Base-by-base conservation (phyloP, 2,329 filamentous ascomycete genomes). In the Neopestalotiopsis rosae region DNA sequence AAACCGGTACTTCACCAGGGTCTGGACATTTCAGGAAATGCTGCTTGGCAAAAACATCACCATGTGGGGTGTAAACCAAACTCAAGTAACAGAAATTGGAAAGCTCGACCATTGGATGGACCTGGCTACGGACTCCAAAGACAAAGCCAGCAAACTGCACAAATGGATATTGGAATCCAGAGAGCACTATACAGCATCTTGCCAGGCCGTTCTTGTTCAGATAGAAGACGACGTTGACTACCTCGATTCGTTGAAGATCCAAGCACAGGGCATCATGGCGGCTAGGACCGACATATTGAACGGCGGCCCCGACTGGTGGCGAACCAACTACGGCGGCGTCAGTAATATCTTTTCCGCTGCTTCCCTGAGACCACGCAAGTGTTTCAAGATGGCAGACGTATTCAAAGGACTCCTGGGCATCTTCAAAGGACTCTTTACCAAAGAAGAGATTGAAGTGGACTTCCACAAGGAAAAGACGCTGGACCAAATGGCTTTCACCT, bases 261-360 rank as follows among this genome's bases (percentile, higher is more conserved):
- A 73, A 34, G 74, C 76, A 20, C 67, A 61, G 38, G 74, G 75
- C 17, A 74, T 77, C 40, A 68, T 69, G 62, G 61, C 70, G 30
- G 75, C 74, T 17, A 74, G 74, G 56, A 70, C 67, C 5, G 71
- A 72, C 61, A 76, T 75, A 42, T 76, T 79, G 34, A 76, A 72
- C 61, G 76, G 77, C 7, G 77, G 78, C 2, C 72, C 73, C n/a
- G 38, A 38, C 4, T 79, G 76, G 77, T 79, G 78, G 78, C 61
- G 65, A n/a, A 74, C 77, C 24, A 80, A 79, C 59, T 69, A 73
- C 67, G 73, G 72, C 57, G 78, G 77, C 1, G 69, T 79, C 10
- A 74, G 75, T 67, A 79, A 79, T 62, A 73, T 80, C 7, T 80
- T 80, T 68, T 79, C 77, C 1, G 77, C 77, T 56, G 72, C 79